Base-by-base conservation (phyloP, 73 alveolate species). In the Stentor roeselii region DNA sequence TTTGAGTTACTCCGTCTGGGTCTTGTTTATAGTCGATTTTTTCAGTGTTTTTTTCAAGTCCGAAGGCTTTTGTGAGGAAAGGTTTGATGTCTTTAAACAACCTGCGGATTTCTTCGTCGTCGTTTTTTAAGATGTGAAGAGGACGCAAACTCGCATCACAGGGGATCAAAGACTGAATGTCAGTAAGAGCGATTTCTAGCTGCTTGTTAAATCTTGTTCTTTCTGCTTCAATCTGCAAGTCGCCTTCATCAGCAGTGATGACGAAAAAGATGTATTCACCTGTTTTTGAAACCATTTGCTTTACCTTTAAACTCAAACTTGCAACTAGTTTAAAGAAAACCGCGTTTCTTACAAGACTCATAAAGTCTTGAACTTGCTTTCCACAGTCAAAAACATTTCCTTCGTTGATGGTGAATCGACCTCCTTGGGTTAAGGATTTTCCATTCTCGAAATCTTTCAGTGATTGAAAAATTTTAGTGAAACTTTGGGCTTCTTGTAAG, bases 161-260 rank as follows among this genome's bases (percentile, higher is more conserved):
- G 3, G 90, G 90, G 42, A 75, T 78, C 67, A 84, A 4, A 6
- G 84, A 41, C n/a, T 61, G 60, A 21, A 85, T 31, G 59, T 85
- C 90, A 40, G 87, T n/a, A n/a, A 38, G 36, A 11, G 87, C 90
- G 30, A 85, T 42, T 78, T 60, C 84, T 14, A 85, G 67, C 34
- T 59, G 32, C 11, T 60, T 40, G 15, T 59, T 60, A 76, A 77
- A 60, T 4, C 78, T 76, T 27, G 61, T 82, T 6, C 59, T n/a
- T 78, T 85, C 87, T 0, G 90, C 90, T 14, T 32, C 87, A 3
- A 30, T 30, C 32, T 59, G 58, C n/a, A 85, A 59, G n/a, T 85
- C 90, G 14, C 75, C 86, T 15, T 76, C 83, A 40, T 34, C 75
- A 14, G 87, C 90, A 6, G 41, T 21, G 27, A 85, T 36, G 1